These are phyloP conservation scores for Calamus simplicifolius DNA, from an alignment of 176 grass and related monocot genomes.

Conservation along the genomic window DNA sequence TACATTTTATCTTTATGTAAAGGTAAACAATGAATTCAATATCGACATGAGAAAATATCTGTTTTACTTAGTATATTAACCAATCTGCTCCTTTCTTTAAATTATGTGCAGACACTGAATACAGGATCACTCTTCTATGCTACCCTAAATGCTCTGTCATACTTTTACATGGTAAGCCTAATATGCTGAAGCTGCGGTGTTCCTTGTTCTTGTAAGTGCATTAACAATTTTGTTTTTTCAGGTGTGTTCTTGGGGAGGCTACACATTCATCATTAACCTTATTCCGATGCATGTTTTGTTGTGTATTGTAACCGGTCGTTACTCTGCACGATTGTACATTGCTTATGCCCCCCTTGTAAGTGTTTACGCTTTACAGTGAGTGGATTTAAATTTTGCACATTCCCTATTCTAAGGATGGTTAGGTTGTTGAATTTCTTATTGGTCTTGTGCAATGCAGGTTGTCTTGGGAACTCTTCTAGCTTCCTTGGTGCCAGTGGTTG, in stretches of 20 bases:
- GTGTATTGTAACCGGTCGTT: constrained; percentile 96
- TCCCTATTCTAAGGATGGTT: too few species aligned
- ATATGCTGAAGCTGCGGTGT: constrained; percentile 1
- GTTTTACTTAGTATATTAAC: neutral
- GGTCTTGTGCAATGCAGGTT: constrained; percentile 42
- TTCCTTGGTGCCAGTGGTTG: constrained; percentile 96
- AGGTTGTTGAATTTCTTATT: too few species aligned
- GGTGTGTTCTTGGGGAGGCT: constrained; percentile 99
- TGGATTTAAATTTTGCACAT: too few species aligned
- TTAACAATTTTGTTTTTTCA: constrained; percentile 28
- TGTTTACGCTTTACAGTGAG: neutral
- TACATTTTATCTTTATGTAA: constrained; percentile 99
- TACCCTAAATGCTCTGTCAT: constrained; percentile 87
- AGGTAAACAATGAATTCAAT: constrained; percentile 36
- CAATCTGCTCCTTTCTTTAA: too few species aligned
- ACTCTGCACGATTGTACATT: constrained; percentile 93
- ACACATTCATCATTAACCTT: constrained; percentile 99
- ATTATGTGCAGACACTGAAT: constrained; percentile 71
- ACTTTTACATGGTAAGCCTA: constrained; percentile 96
- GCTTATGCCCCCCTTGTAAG: constrained; percentile 99
- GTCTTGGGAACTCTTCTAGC: constrained; percentile 93
- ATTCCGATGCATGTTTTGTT: constrained; percentile 98
- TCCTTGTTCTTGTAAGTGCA: constrained; percentile 16
- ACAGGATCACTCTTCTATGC: constrained; percentile 98
- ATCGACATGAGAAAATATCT: too few species aligned